phyloP scores from a whole-genome alignment of 2,329 filamentous ascomycete genomes.

The Trichoderma koningiopsis region DNA sequence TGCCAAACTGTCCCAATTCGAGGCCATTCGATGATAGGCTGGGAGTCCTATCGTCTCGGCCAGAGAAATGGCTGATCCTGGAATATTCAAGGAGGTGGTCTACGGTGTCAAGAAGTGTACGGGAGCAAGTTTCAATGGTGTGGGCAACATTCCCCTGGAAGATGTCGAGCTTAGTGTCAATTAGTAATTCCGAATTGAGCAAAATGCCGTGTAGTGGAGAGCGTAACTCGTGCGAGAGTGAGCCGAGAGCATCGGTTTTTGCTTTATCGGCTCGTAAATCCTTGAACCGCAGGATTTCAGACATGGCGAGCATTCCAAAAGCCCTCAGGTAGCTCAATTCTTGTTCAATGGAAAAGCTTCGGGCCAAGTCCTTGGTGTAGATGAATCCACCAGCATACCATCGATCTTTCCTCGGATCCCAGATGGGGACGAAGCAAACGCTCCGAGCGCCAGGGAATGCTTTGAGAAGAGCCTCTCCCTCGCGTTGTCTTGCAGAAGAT shows the following conservation, averaged over 20 bases:
- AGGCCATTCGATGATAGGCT: not conserved
- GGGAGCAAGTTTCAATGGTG: conserved; percentile 54
- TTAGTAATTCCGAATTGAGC: conserved; percentile 54
- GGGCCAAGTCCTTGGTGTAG: conserved; percentile 48
- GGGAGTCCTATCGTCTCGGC: conserved; percentile 7
- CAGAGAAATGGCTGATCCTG: conserved; percentile 51
- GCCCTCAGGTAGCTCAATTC: conserved; percentile 55
- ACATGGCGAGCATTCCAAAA: conserved; percentile 58
- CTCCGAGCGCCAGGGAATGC: conserved; percentile 49
- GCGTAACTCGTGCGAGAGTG: conserved; percentile 62
- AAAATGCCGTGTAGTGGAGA: conserved; percentile 64
- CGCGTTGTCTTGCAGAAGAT: conserved; percentile 24
- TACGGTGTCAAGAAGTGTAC: conserved; percentile 56
- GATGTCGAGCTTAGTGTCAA: conserved; percentile 51
- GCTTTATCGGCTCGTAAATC: conserved; percentile 45
- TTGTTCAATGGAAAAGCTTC: conserved; percentile 48
- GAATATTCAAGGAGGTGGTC: conserved; percentile 58
- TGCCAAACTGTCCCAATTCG: conserved; percentile 12
- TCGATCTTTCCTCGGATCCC: conserved; percentile 48
- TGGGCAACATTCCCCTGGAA: conserved; percentile 51
- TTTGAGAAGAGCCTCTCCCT: conserved; percentile 35
- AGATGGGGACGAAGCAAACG: conserved; percentile 51
- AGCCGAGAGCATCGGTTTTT: conserved; percentile 61
- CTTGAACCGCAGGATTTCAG: conserved; percentile 54
- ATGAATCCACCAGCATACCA: conserved; percentile 55